Conservation (phyloP, 495 filamentous ascomycete genomes). For the Astrothelium macrocarpum region DNA sequence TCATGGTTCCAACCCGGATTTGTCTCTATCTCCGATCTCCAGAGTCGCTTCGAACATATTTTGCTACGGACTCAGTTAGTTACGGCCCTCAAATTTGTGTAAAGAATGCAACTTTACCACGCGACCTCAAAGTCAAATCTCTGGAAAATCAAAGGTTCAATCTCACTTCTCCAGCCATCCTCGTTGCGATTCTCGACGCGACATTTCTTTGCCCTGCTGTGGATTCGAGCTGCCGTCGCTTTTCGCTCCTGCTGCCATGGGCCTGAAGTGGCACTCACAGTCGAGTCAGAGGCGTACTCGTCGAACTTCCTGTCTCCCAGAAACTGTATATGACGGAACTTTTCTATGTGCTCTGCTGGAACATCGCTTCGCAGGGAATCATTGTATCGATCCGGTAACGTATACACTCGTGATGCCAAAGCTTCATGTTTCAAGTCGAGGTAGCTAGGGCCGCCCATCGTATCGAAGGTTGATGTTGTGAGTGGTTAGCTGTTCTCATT, state of each 20-base stretch:
- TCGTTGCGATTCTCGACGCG: constrained; percentile 12
- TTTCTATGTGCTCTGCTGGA: background rate
- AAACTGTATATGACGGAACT: background rate
- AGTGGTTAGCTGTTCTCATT: background rate
- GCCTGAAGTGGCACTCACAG: background rate
- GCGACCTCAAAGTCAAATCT: constrained; percentile 15
- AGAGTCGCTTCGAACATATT: constrained; percentile 11
- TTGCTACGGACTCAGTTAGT: constrained; percentile 6
- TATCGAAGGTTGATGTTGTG: background rate
- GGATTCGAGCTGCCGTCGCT: background rate
- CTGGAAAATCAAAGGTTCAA: constrained; percentile 12
- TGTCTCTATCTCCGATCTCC: constrained; percentile 15
- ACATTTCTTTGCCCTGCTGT: constrained; percentile 5
- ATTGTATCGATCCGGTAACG: background rate
- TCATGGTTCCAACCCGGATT: background rate
- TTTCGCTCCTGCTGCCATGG: background rate
- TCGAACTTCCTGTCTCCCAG: background rate
- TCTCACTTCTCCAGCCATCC: constrained; percentile 10
- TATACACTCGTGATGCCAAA: background rate
- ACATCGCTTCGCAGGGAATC: background rate
- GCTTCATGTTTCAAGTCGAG: background rate
- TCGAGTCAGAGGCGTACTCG: background rate
- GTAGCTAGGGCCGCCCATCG: background rate
- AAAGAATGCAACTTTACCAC: constrained; percentile 6
- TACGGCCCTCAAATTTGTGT: background rate